Evolutionary conservation across 176 grass and related monocot species (phyloP), one percentile per base, ranked within the genome.

Genomic region (Avena eriantha): DNA sequence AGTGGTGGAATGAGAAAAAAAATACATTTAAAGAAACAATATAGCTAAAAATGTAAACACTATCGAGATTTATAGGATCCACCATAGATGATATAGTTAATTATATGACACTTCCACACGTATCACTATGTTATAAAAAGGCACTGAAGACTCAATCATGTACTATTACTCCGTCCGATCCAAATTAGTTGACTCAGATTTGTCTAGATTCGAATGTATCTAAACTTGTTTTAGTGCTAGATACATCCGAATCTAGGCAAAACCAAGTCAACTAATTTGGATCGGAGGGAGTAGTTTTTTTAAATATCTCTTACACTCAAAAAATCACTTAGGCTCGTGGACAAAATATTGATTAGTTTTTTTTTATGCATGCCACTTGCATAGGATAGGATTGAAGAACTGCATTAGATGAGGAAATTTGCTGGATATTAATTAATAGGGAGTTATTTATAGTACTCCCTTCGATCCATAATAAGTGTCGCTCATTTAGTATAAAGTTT

Each of bases 81-180:
- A 2, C 1, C 10, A 73, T 67, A 56, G 45, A 81, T 80, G 41
- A 13, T 79, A 8, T 60, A 73, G 65, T 18, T 84, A 45, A 75
- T 57, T 56, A 29, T 36, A 74, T 58, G 12, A 31, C 3, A 55
- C 19, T 74, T 78, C 0, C 15, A 47, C 15, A 80, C 4, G 8
- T 68, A 69, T 49, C n/a, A 73, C 34, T 83, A 87, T 41, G 22
- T 78, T 43, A 67, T 47, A 71, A 23, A 71, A 55, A 65, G n/a
- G 14, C 34, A 8, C 1, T 66, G 18, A 79, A 73, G 47, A 83
- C 43, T 45, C 10, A 68, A 89, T 4, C 43, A 66, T 24, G 78
- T 78, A 79, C 3, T 74, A 65, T 67, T 48, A n/a, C n/a, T n/a
- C n/a, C n/a, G n/a, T n/a, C n/a, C n/a, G n/a, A n/a, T n/a, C n/a